Base-by-base conservation (phyloP, 2,329 filamentous ascomycete species). In the Cladosporium sp. region DNA sequence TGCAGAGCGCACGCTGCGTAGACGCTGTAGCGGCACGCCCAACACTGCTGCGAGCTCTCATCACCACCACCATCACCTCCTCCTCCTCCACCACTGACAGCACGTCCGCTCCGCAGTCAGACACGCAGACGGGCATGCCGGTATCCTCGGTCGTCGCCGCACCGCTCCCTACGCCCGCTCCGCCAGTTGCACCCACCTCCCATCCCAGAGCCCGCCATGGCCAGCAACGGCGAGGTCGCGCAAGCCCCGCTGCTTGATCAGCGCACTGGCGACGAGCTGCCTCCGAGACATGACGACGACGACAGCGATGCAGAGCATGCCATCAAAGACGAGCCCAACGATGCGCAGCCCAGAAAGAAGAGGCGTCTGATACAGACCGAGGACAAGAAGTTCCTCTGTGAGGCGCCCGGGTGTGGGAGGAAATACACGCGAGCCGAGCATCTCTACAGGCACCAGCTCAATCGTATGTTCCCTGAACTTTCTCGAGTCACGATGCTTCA, bases 351-450 rank as follows among this genome's bases (percentile, higher is more conserved):
- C 48, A 66, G 65, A 61, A 72, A 71, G 66, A 71, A 69, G 65
- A 62, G 68, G 53, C 62, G 67, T 44, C 55, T 69, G 17, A 32
- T 42, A 62, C 70, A 71, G 63, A 63, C 62, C 32, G 59, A 56
- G 53, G 89, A 91, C 71, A 92, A 91, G 75, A 83, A 80, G 81
- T 78, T 74, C 58, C 66, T 74, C 68, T 99, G 94, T 70, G 87
- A 88, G 4, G 85, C 91, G 59, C 86, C 90, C 63, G 90, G 88
- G 37, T 99, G 94, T 68, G 92, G 91, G 39, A 99, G 97, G 79
- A 95, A 88, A 71, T 99, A 99, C 73, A 97, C 93, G 24, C 84
- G 94, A 70, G 93, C 94, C 8, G 94, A 97, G 75, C 94, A 99
- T 78, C 79, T 99, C 77, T 97, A 97, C 76, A 86, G 94, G 45